phyloP scores from a whole-genome alignment of 2,329 filamentous ascomycete species.

The Geosmithia putterillii region DNA sequence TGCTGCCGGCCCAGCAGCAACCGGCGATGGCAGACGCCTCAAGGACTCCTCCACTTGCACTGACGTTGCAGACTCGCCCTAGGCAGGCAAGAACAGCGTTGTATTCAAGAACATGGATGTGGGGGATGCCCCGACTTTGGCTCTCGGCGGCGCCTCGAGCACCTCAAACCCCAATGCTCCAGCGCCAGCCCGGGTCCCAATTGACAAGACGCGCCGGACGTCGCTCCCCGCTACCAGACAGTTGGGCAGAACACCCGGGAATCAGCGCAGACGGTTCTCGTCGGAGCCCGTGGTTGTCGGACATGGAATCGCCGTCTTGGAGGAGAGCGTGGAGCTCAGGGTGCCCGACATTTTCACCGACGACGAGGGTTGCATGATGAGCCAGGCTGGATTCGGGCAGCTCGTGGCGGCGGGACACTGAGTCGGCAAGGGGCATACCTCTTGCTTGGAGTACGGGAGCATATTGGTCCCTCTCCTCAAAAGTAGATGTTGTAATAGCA shows the following conservation, averaged over 20 bases:
- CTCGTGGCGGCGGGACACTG: too few relatives aligned
- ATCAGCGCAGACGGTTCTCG: background rate
- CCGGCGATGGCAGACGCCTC: background rate
- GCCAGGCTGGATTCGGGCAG: background rate
- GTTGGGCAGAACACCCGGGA: background rate
- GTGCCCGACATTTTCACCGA: slow-evolving; percentile 29
- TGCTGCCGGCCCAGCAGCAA: background rate
- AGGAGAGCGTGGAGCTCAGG: slow-evolving; percentile 39
- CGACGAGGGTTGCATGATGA: background rate
- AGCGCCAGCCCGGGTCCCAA: too few relatives aligned
- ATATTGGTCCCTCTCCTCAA: too few relatives aligned
- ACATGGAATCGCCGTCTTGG: slow-evolving; percentile 41
- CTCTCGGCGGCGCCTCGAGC: too few relatives aligned
- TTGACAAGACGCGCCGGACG: background rate
- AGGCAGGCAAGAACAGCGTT: background rate
- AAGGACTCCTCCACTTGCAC: background rate
- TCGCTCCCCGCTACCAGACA: background rate
- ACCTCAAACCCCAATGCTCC: too few relatives aligned
- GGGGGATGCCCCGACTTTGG: too few relatives aligned
- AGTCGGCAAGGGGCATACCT: too few relatives aligned
- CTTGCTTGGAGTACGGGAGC: too few relatives aligned
- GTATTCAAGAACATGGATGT: too few relatives aligned
- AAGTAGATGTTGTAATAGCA: too few relatives aligned
- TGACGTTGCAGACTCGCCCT: background rate
- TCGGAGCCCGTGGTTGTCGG: slow-evolving; percentile 28